phyloP scores from a whole-genome alignment of 2,329 filamentous ascomycete species.

The Aspergillus sp. region DNA sequence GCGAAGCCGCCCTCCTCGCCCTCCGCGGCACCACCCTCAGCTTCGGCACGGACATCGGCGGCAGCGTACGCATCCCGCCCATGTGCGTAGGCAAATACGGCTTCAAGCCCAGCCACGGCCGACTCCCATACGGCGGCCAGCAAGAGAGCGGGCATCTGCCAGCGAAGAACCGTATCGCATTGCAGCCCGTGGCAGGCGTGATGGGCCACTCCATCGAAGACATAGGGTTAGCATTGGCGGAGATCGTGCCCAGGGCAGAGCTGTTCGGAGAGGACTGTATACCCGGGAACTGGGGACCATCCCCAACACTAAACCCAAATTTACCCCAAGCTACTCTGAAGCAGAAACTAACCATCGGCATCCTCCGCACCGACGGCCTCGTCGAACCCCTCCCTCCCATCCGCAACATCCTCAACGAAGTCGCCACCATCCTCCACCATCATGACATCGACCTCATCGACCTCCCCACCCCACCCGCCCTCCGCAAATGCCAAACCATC shows the following conservation, averaged over 20 bases:
- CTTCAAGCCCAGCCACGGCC: conserved; percentile 50
- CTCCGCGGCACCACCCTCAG: conserved; percentile 62
- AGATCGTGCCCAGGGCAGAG: conserved; percentile 54
- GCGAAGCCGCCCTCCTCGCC: conserved; percentile 62
- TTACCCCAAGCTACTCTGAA: neutral
- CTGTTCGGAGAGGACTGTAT: conserved; percentile 54
- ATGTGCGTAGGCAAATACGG: conserved; percentile 56
- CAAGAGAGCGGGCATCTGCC: conserved; percentile 47
- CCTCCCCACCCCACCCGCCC: conserved; percentile 54
- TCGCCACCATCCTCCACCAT: conserved; percentile 36
- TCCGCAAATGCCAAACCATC: conserved; percentile 58
- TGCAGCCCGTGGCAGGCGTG: conserved; percentile 51
- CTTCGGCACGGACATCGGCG: conserved; percentile 63
- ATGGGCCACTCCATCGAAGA: conserved; percentile 44
- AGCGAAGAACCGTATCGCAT: conserved; percentile 52
- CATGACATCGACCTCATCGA: conserved; percentile 60
- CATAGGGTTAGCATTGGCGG: conserved; percentile 51
- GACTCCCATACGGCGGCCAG: conserved; percentile 57
- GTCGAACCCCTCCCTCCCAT: conserved; percentile 44
- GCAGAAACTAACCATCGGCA: conserved; percentile 42
- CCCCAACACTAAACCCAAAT: conserved; percentile 5
- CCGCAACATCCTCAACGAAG: conserved; percentile 42
- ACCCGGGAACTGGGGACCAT: conserved; percentile 43
- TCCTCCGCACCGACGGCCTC: conserved; percentile 44
- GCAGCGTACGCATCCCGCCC: conserved; percentile 49